Evolutionary conservation across 192 early-diverging fungal genomes (phyloP).

Genomic region (Coemansia sp.): DNA sequence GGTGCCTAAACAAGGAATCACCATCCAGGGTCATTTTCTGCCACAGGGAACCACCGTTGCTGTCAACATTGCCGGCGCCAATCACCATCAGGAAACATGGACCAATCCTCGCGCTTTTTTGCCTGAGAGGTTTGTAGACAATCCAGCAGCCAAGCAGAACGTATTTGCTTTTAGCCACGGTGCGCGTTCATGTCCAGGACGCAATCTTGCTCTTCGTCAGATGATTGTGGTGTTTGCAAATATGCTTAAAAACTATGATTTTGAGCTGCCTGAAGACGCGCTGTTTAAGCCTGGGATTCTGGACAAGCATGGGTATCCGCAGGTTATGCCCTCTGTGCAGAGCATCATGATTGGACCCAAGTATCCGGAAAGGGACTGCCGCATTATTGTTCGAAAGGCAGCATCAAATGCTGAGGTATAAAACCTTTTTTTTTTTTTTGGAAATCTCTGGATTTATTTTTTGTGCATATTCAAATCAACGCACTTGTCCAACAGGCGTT

Average conservation of each 20-base stretch:
- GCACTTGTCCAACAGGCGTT: too few species aligned
- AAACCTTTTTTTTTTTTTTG: too few species aligned
- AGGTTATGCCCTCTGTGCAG: slow-evolving; percentile 36
- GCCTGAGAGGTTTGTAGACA: slow-evolving; percentile 26
- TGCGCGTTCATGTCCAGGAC: slow-evolving; percentile 36
- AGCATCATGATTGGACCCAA: slow-evolving; percentile 45
- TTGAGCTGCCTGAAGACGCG: slow-evolving; percentile 30
- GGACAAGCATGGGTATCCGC: slow-evolving; percentile 42
- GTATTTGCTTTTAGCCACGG: slow-evolving; percentile 37
- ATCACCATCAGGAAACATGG: slow-evolving; percentile 36
- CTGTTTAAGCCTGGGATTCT: slow-evolving; percentile 30
- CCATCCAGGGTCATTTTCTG: slow-evolving; percentile 28
- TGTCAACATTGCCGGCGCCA: slow-evolving; percentile 34
- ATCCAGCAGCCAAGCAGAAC: slow-evolving; percentile 24
- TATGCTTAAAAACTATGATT: slow-evolving; percentile 43
- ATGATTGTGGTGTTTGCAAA: slow-evolving; percentile 39
- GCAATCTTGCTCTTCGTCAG: slow-evolving; percentile 34
- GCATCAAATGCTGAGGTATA: not conserved
- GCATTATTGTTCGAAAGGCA: slow-evolving; percentile 7
- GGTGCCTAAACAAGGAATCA: slow-evolving; percentile 28
- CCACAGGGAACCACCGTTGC: slow-evolving; percentile 25
- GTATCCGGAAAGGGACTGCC: slow-evolving; percentile 32
- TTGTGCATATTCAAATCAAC: too few species aligned
- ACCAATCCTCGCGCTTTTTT: slow-evolving; percentile 24
- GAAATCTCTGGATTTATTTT: too few species aligned